Percentiles rank a stretch among this genome's conserved stretches.
phyloP scores from a whole-genome alignment of 108 stramenopile species.

The Aurantiochytrium sp. region DNA sequence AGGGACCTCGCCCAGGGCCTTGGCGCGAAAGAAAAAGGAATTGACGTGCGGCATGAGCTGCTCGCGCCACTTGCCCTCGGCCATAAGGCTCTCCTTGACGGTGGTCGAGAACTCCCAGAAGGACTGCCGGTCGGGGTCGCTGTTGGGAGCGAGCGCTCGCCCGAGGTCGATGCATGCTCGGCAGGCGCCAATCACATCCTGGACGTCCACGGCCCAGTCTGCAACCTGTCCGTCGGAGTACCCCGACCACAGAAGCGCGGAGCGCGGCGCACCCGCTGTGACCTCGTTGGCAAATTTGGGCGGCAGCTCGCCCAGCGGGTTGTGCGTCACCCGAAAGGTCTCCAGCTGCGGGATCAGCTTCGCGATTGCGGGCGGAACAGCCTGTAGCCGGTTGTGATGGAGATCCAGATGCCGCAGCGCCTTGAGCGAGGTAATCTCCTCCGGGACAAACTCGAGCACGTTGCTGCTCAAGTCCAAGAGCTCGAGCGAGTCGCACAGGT shows the following conservation, averaged over 20 bases:
- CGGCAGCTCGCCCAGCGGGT: conserved; percentile 21
- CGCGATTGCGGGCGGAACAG: neutral
- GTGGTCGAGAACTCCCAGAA: neutral
- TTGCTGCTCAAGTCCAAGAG: conserved; percentile 2
- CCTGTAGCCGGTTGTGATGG: neutral
- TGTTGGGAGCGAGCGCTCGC: neutral
- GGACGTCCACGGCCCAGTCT: neutral
- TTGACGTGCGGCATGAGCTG: conserved; percentile 17
- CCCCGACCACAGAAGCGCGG: neutral
- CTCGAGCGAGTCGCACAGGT: neutral
- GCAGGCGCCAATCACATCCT: neutral
- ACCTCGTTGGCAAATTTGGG: neutral
- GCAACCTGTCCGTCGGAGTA: conserved; percentile 18
- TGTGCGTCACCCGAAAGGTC: neutral
- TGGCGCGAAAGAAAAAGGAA: neutral
- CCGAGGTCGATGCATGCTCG: neutral
- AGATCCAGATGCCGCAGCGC: neutral
- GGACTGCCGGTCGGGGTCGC: neutral
- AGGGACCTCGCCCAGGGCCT: neutral
- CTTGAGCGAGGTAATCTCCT: neutral
- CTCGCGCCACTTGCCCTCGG: neutral
- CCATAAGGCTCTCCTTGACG: neutral
- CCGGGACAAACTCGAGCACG: neutral
- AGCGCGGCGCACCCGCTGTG: neutral
- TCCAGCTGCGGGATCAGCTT: neutral